Base-by-base conservation (phyloP, 352 stramenopile genomes). In the Phytophthora syringae region DNA sequence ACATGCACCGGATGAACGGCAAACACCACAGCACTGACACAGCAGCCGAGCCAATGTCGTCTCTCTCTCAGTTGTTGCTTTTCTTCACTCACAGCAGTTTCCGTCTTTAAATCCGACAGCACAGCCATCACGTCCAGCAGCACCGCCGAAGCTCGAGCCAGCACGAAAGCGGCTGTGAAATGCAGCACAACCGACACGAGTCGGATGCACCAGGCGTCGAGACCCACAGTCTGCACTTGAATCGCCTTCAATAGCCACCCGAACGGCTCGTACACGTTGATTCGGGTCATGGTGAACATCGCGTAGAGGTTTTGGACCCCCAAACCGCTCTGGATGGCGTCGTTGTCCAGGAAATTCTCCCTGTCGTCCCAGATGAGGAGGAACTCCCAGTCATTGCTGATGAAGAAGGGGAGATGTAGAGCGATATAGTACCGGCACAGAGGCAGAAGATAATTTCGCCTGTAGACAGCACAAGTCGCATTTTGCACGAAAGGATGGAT, bases 201-300 rank as follows among this genome's bases (percentile, higher is more conserved):
- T 12, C 79, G 84, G 25, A 80, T 53, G 10, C 50, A 49, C 66
- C 73, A 76, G 28, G 83, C 60, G 45, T 88, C 49, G 7, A 86
- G 48, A 1, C 77, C 83, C 0, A 54, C 37, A 7, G 62, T 4
- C 6, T 76, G 64, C 39, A 73, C 72, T 21, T 90, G 60, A 2
- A 80, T 3, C 11, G 80, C 76, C 59, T 92, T 92, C 28, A 89
- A 55, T 11, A 90, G 24, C 84, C 82, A 93, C 13, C 79, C 73
- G 18, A 93, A 70, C 5, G 84, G 80, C 39, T 91, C 80, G 62
- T 85, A 91, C 9, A 90, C 80, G 55, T 90, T 91, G 71, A 91
- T 79, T 28, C 74, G 77, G 18, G 48, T 66, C 64, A 82, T 73
- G 6, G 66, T 81, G 53, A 78, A 74, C 80, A 93, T 91, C 25